Conservation (phyloP, 495 filamentous ascomycete species). For the Neurospora tetrasperma region DNA sequence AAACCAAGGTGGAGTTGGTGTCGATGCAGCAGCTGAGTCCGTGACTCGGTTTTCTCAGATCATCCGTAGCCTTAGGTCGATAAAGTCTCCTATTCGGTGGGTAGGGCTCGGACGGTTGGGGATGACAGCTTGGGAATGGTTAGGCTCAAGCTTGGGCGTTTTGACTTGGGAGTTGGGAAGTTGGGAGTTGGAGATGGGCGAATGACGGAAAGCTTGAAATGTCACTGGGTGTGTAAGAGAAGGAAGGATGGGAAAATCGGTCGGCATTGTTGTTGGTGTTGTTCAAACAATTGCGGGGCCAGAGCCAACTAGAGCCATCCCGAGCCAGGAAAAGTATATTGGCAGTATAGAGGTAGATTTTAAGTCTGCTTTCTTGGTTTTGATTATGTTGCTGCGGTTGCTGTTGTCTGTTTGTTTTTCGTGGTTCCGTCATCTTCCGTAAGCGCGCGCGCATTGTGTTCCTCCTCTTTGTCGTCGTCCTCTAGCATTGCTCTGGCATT, state of each 20-base stretch:
- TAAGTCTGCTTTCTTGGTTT: background rate
- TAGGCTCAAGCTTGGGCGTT: background rate
- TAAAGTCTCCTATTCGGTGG: background rate
- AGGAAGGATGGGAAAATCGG: background rate
- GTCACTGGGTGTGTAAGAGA: background rate
- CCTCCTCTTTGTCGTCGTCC: background rate
- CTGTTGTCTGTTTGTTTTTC: background rate
- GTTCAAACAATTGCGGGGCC: background rate
- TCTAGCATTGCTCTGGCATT: background rate
- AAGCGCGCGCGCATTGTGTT: background rate
- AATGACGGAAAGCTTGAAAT: background rate
- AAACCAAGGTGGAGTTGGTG: background rate
- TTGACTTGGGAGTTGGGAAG: background rate
- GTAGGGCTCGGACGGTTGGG: background rate
- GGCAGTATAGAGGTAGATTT: background rate
- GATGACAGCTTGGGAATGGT: background rate
- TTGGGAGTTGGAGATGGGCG: background rate
- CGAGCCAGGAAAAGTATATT: background rate
- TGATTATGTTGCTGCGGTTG: background rate
- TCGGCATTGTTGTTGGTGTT: background rate
- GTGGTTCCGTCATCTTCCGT: background rate
- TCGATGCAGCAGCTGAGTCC: background rate
- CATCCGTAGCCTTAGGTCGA: background rate
- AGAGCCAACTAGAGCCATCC: background rate
- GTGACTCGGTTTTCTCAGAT: background rate